Percentiles rank a stretch among this genome's conserved stretches.
phyloP scores from a whole-genome alignment of 176 grass and related monocot species.

The Rhynchospora breviuscula region DNA sequence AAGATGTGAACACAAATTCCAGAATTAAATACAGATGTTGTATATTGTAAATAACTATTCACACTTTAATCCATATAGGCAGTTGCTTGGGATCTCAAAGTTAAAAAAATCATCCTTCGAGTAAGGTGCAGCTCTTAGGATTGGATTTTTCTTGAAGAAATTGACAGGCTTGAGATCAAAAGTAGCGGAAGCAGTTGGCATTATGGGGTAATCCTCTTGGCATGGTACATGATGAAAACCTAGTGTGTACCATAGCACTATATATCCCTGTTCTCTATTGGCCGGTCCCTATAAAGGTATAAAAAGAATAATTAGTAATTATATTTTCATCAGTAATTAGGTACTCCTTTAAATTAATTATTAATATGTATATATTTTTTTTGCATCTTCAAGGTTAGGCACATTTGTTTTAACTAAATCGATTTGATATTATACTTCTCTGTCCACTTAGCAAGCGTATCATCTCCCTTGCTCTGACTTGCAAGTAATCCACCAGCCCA shows the following conservation, averaged over 20 bases:
- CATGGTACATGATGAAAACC: constrained; percentile 88
- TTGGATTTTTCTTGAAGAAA: constrained; percentile 77
- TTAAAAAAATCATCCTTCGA: constrained; percentile 9
- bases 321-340: background rate
- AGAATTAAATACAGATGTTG: background rate
- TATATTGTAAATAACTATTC: background rate
- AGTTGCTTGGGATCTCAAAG: background rate
- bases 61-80: background rate
- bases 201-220: constrained; percentile 90
- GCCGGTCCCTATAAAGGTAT: constrained; percentile 37
- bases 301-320: background rate
- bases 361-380: background rate
- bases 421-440: constrained; percentile 34
- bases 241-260: constrained; percentile 74
- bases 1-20: too few relatives aligned
- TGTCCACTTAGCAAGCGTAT: constrained; percentile 65
- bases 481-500: constrained; percentile 71
- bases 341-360: background rate
- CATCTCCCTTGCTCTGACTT: constrained; percentile 82
- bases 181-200: constrained; percentile 61
- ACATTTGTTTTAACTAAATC: background rate
- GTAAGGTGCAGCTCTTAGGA: constrained; percentile 34
- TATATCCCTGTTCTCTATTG: constrained; percentile 75
- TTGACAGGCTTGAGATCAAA: constrained; percentile 84
- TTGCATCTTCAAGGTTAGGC: too few relatives aligned